Conservation (phyloP, 148 eudicot species). For the Silene uniflora region DNA sequence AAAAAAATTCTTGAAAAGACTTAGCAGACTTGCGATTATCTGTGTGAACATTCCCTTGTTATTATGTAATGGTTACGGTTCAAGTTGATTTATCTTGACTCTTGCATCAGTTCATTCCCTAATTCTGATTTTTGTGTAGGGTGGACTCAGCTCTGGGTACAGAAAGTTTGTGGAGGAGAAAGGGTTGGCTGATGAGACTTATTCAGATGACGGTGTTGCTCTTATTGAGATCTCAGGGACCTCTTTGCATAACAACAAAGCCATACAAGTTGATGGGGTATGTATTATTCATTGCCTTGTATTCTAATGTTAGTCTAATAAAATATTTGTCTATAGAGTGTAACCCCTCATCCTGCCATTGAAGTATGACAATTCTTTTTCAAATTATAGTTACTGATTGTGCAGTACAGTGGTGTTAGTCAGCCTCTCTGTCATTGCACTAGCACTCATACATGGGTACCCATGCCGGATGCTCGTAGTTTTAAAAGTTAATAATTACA, state of each 20-base stretch:
- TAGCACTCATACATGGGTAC: no score
- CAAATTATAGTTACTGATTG: neutral
- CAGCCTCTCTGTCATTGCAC: neutral
- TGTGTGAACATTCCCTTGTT: slow-evolving; percentile 1
- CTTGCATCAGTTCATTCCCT: slow-evolving; percentile 13
- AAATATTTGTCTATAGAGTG: neutral
- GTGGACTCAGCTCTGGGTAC: slow-evolving; percentile 88
- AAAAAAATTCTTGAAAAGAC: no score
- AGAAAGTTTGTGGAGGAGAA: slow-evolving; percentile 72
- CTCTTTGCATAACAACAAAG: slow-evolving; percentile 79
- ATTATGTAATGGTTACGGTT: slow-evolving; percentile 14
- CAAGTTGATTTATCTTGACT: slow-evolving; percentile 1
- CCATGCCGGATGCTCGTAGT: no score
- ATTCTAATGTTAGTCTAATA: neutral
- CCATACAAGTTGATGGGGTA: slow-evolving; percentile 90
- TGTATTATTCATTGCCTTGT: slow-evolving; percentile 1
- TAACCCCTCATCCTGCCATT: neutral
- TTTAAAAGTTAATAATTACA: neutral
- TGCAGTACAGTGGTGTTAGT: neutral
- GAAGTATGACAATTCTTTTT: neutral
- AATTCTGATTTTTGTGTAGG: slow-evolving; percentile 39
- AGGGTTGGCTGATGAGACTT: slow-evolving; percentile 86
- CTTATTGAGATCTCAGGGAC: slow-evolving; percentile 81
- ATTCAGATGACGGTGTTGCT: slow-evolving; percentile 67
- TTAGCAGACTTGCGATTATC: neutral